Evolutionary conservation across 1,284 basidiomycete genomes (phyloP), one percentile per base, ranked within the genome.

Genomic region (Leucoagaricus sp.): DNA sequence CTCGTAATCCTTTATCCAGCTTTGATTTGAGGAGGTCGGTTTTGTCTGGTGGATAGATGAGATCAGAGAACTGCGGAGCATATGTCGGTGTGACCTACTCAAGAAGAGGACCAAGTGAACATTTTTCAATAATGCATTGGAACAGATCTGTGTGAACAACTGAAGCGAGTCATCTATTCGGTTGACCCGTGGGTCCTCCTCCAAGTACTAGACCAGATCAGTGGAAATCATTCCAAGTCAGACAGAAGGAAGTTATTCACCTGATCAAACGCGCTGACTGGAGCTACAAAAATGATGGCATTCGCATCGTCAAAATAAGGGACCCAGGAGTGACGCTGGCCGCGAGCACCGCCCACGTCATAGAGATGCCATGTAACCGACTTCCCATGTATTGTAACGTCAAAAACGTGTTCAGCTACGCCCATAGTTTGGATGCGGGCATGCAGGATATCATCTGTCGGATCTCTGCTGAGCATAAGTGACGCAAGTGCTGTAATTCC

Each of bases 261-360:
- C 78, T 91, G 90, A 72, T 93, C 90, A 66, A 91, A 93, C 6
- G 91, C 91, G 67, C 89, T 91, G 58, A 93, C 84, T n/a, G 90
- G 90, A 29, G 91, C 89, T 51, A 93, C 81, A 68, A 93, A 93
- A 55, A 93, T 93, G 67, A 93, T 93, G 25, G 91, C 90, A 58
- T 88, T 90, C 12, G 90, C 89, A 65, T 91, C 88, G 66, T 93
- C 91, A 63, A 93, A 93, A 67, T 87, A 93, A 6, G 79, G 78
- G 29, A 91, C 86, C 90, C 90, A 93, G 0, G 85, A 82, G 67
- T 92, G 89, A 44, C 90, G 81, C 66, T 92, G 89, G n/a, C 90
- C 89, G 54, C 90, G 79, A 19, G 90, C 88, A 51, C 90, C 90
- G 48, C 90, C 90, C 3, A 93, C 90, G 63, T 93, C 90, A 74